Conservation (phyloP, 2,329 filamentous ascomycete genomes). For the Ceratocystiopsis sp. region DNA sequence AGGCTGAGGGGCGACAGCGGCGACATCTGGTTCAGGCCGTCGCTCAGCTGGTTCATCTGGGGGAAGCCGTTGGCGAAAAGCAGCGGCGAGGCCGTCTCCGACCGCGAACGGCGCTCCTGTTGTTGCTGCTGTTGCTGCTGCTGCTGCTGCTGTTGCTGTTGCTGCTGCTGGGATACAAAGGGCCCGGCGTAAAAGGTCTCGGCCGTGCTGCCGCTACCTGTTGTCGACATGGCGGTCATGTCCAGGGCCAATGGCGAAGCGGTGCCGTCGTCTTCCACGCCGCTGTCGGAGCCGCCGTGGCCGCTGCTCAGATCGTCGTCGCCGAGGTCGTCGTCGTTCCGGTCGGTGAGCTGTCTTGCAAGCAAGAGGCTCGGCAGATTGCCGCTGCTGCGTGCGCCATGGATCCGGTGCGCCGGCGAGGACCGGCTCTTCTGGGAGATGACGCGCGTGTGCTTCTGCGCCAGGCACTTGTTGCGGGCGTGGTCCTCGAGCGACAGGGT, state of each 20-base stretch:
- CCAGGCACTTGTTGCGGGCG: slow-evolving; percentile 43
- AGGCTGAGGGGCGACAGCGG: slow-evolving; percentile 42
- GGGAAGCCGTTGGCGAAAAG: slow-evolving; percentile 24
- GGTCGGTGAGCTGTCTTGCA: slow-evolving; percentile 15
- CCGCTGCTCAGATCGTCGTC: slow-evolving; percentile 11
- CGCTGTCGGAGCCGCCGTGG: slow-evolving; percentile 6
- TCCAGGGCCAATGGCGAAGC: too few relatives aligned
- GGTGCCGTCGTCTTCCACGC: slow-evolving; percentile 5
- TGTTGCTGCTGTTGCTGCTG: too few relatives aligned
- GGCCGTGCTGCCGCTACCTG: too few relatives aligned
- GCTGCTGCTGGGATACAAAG: slow-evolving; percentile 11
- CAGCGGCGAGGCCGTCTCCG: slow-evolving; percentile 43
- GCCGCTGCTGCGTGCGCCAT: slow-evolving; percentile 36
- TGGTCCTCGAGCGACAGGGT: slow-evolving; percentile 43
- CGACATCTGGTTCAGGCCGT: slow-evolving; percentile 13
- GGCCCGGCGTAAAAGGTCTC: too few relatives aligned
- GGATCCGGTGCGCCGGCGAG: slow-evolving; percentile 41
- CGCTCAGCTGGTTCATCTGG: slow-evolving; percentile 19
- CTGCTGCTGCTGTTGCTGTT: too few relatives aligned
- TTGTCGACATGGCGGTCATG: too few relatives aligned
- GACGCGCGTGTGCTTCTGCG: slow-evolving; percentile 40
- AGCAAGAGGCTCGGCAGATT: slow-evolving; percentile 21
- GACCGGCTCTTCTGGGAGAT: slow-evolving; percentile 45
- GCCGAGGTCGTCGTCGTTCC: slow-evolving; percentile 19
- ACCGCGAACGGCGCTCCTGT: slow-evolving; percentile 36